Evolutionary conservation across 1,139 yeast genomes (phyloP).

Genomic region (Blastobotrys petasosporus): DNA sequence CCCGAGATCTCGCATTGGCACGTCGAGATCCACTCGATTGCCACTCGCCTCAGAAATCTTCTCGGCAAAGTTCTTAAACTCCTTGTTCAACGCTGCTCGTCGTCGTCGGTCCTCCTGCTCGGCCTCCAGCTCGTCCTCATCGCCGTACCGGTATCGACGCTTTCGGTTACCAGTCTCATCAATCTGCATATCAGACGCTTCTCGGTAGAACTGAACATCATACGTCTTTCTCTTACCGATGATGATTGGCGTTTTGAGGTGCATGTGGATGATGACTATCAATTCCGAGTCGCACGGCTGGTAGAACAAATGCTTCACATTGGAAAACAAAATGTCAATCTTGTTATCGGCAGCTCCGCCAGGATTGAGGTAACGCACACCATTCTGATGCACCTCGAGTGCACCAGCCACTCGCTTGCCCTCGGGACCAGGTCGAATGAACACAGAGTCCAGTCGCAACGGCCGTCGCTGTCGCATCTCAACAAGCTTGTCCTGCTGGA

Average conservation of each 20-base stretch:
- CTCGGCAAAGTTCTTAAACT: conserved; percentile 85
- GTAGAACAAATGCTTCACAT: conserved; percentile 87
- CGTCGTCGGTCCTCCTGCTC: conserved; percentile 97
- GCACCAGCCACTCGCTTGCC: conserved; percentile 91
- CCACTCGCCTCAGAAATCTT: conserved; percentile 76
- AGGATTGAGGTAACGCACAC: conserved; percentile 82
- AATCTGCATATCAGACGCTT: conserved; percentile 92
- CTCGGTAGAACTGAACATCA: conserved; percentile 94
- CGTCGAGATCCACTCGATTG: conserved; percentile 78
- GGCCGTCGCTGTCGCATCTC: conserved; percentile 80
- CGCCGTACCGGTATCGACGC: conserved; percentile 88
- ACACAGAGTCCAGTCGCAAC: conserved; percentile 79
- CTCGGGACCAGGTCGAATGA: conserved; percentile 93
- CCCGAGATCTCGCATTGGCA: conserved; percentile 93
- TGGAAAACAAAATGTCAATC: conserved; percentile 82
- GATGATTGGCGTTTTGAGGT: conserved; percentile 86
- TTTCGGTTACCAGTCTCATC: conserved; percentile 97
- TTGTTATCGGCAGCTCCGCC: conserved; percentile 48
- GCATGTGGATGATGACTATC: conserved; percentile 87
- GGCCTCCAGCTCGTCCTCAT: conserved; percentile 96
- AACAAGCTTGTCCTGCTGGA: conserved; percentile 80
- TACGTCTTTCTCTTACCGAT: conserved; percentile 93
- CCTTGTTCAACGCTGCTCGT: conserved; percentile 84
- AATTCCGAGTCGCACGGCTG: conserved; percentile 96
- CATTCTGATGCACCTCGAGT: conserved; percentile 90